Evolutionary conservation across 2,329 filamentous ascomycete genomes (phyloP).

Genomic region (Pestalotiopsis sp.): DNA sequence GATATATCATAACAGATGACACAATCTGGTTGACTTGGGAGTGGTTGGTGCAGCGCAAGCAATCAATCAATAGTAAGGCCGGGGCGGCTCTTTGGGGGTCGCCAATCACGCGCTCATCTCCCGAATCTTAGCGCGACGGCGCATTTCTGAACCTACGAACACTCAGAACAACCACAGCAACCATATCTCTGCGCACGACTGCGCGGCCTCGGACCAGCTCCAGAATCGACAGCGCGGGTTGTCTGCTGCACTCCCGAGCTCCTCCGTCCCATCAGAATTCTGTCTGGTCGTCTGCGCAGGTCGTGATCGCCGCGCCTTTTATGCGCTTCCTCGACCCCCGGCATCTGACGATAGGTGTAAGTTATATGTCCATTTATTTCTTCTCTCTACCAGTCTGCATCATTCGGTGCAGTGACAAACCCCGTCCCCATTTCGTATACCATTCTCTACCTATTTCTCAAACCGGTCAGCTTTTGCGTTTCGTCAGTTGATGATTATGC

Average conservation of each 20-base stretch:
- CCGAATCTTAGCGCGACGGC: slow-evolving; percentile 11
- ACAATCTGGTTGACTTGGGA: neutral
- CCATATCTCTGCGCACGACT: neutral
- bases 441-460: neutral
- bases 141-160: slow-evolving; percentile 13
- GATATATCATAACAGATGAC: too few relatives aligned
- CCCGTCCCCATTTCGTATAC: neutral
- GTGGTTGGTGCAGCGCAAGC: slow-evolving; percentile 8
- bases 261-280: neutral
- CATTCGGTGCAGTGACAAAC: neutral
- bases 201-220: neutral
- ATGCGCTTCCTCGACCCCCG: neutral
- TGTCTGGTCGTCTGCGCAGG: neutral
- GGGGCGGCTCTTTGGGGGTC: neutral
- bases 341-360: neutral
- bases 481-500: neutral
- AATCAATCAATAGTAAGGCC: too few relatives aligned
- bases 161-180: neutral
- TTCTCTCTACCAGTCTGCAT: neutral
- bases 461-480: neutral
- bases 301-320: neutral
- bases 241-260: neutral
- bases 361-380: neutral
- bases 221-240: neutral
- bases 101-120: slow-evolving; percentile 11